Evolutionary conservation across 2,329 filamentous ascomycete species (phyloP).

Genomic region (Paecilomyces sp.): DNA sequence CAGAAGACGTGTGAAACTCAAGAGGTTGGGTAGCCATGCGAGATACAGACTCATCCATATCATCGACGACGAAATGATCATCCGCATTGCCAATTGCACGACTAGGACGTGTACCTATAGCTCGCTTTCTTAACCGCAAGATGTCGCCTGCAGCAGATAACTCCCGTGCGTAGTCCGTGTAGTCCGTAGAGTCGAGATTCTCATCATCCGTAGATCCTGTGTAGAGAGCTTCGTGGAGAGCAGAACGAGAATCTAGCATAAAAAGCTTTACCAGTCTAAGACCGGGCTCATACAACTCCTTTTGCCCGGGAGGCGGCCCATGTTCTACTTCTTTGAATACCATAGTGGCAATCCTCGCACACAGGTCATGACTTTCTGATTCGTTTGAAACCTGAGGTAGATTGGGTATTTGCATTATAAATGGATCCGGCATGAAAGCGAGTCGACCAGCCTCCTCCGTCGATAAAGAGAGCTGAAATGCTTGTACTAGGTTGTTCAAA

Average conservation of each 20-base stretch:
- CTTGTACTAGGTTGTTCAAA: conserved; percentile 24
- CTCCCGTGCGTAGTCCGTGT: conserved; percentile 5
- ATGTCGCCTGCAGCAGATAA: conserved; percentile 10
- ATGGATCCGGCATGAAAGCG: conserved; percentile 24
- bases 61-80: conserved; percentile 31
- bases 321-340: conserved; percentile 25
- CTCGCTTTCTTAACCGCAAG: conserved; percentile 16
- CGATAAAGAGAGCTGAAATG: conserved; percentile 23
- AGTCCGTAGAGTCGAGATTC: background rate
- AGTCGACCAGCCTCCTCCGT: conserved; percentile 13
- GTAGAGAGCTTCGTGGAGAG: conserved; percentile 29
- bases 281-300: conserved; percentile 11
- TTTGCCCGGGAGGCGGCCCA: conserved; percentile 8
- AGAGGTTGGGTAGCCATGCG: background rate
- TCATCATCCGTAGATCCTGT: conserved; percentile 8
- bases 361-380: background rate
- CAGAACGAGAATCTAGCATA: conserved; percentile 22
- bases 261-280: conserved; percentile 30
- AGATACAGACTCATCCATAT: conserved; percentile 23
- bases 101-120: conserved; percentile 5
- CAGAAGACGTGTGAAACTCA: conserved; percentile 6
- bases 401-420: conserved; percentile 21
- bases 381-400: conserved; percentile 6
- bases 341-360: conserved; percentile 21
- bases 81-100: conserved; percentile 6